phyloP scores from a whole-genome alignment of 495 filamentous ascomycete species.

The Xylaria acuta region DNA sequence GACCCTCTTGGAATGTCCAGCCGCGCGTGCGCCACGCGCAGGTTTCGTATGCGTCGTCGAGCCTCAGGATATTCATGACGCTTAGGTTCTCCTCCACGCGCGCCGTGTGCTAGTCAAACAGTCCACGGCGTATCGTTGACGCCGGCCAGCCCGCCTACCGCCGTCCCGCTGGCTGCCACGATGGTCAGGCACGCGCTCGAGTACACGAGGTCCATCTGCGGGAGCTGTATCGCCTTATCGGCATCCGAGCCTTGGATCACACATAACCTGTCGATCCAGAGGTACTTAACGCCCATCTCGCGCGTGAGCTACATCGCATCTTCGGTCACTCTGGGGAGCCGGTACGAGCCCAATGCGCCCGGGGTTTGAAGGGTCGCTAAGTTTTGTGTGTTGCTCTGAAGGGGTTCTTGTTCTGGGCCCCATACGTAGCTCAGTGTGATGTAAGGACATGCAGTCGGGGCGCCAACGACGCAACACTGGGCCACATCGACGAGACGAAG shows the following conservation, averaged over 20 bases:
- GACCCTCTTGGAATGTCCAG: constrained; percentile 51
- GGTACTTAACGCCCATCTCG: constrained; percentile 38
- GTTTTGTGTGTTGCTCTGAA: constrained; percentile 29
- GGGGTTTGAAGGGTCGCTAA: background rate
- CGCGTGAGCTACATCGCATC: constrained; percentile 42
- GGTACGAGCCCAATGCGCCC: background rate
- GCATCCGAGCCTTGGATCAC: constrained; percentile 40
- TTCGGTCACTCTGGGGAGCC: background rate
- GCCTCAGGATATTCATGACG: constrained; percentile 3
- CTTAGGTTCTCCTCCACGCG: constrained; percentile 6
- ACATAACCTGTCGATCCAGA: constrained; percentile 51
- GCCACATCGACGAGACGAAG: constrained; percentile 1
- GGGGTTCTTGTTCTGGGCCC: constrained; percentile 23
- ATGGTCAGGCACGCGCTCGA: constrained; percentile 36
- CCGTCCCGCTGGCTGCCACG: constrained; percentile 31
- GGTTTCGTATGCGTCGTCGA: constrained; percentile 8
- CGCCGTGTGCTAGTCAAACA: background rate
- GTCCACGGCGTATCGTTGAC: background rate
- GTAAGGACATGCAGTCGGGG: constrained; percentile 23
- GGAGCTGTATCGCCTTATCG: constrained; percentile 41
- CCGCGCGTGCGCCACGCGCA: constrained; percentile 44
- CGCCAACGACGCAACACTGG: constrained; percentile 20
- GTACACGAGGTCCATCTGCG: constrained; percentile 42
- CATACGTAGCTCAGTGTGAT: constrained; percentile 37
- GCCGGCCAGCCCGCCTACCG: background rate